Percentiles rank a stretch among this genome's conserved stretches.
These are phyloP conservation scores for Beauveria caledonica DNA, from an alignment of 2,329 filamentous ascomycete genomes.

Conservation along the genomic window DNA sequence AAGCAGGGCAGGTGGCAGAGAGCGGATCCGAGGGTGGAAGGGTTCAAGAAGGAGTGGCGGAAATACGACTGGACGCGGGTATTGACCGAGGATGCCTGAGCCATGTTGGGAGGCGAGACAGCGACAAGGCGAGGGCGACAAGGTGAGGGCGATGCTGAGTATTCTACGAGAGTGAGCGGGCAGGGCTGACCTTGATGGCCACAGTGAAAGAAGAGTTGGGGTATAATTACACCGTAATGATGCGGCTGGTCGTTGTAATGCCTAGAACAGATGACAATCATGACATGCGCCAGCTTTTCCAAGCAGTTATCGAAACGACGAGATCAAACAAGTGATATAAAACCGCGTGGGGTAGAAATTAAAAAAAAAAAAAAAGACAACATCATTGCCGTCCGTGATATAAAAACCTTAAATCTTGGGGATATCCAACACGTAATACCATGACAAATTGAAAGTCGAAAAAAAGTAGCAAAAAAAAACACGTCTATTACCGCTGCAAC, in stretches of 20 bases:
- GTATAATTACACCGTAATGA: not conserved
- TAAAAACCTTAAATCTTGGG: not conserved
- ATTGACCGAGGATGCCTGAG: constrained; percentile 29
- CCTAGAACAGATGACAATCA: not conserved
- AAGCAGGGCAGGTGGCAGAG: constrained; percentile 79
- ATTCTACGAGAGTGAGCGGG: too few species aligned
- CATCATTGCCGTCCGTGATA: not conserved
- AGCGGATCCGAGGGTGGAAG: constrained; percentile 61
- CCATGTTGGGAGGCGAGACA: not conserved
- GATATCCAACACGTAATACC: not conserved
- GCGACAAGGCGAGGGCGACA: too few species aligned
- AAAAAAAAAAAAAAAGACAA: not conserved
- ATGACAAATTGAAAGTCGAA: too few species aligned
- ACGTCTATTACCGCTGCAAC: not conserved
- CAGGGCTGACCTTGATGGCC: too few species aligned
- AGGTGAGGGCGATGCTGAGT: not conserved
- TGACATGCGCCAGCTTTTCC: not conserved
- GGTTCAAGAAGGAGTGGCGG: constrained; percentile 76
- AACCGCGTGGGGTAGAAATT: not conserved
- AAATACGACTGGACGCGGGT: constrained; percentile 83
- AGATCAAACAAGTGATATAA: not conserved
- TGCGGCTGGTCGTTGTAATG: not conserved
- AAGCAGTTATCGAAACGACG: not conserved
- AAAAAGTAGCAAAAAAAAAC: too few species aligned
- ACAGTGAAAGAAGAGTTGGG: too few species aligned